Percentiles rank a stretch among this genome's conserved stretches.
phyloP scores from a whole-genome alignment of 108 stramenopile genomes.

The Bacterosira constricta region DNA sequence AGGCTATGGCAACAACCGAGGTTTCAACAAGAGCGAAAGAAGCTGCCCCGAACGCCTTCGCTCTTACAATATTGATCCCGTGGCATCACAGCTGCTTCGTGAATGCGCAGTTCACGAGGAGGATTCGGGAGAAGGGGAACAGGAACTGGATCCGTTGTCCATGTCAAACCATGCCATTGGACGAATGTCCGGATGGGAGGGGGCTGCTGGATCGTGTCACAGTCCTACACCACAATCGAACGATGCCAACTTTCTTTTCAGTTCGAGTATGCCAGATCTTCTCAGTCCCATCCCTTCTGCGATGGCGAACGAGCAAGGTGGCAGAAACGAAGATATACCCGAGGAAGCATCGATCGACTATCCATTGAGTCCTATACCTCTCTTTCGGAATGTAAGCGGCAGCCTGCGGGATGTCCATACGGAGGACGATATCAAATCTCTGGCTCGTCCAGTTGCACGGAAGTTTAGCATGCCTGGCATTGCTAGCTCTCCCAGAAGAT shows the following conservation, averaged over 20 bases:
- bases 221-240: background rate
- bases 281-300: background rate
- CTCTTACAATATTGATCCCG: slow-evolving; percentile 24
- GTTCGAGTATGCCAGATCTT: background rate
- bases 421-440: slow-evolving; percentile 26
- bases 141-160: background rate
- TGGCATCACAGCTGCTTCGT: slow-evolving; percentile 27
- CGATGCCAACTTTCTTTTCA: background rate
- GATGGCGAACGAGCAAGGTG: no score
- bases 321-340: background rate
- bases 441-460: slow-evolving; percentile 32
- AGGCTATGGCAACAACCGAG: background rate
- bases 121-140: background rate
- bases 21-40: background rate
- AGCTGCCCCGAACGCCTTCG: slow-evolving; percentile 15
- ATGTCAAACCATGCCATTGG: no score
- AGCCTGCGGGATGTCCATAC: slow-evolving; percentile 35
- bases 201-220: background rate
- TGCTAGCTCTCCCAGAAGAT: background rate
- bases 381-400: slow-evolving; percentile 26
- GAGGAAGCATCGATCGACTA: background rate
- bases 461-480: background rate
- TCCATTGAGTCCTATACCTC: slow-evolving; percentile 13
- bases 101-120: background rate
- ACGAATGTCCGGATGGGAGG: background rate